Conservation (phyloP, 441 rosid genomes). For the Croton laevigatus region DNA sequence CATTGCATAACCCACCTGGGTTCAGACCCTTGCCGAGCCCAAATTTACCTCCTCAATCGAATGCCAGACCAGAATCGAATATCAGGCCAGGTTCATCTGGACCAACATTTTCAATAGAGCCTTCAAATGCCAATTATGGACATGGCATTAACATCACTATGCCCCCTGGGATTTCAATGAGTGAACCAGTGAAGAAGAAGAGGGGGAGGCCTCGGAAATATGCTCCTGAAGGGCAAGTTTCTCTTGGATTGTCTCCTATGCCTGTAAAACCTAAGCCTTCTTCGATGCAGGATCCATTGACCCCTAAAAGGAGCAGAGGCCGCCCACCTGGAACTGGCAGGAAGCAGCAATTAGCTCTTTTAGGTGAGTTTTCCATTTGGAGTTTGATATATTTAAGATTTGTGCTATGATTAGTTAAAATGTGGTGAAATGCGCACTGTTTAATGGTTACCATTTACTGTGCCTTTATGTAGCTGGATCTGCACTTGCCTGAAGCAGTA, state of each 20-base stretch:
- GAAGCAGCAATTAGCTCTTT: conserved; percentile 85
- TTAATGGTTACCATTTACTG: not conserved
- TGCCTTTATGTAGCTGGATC: conserved; percentile 6
- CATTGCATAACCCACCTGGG: conserved; percentile 54
- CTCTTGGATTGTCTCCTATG: conserved; percentile 80
- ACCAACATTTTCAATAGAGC: conserved; percentile 53
- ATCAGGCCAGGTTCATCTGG: conserved; percentile 36
- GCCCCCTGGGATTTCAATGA: conserved; percentile 46
- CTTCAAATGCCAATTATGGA: conserved; percentile 52
- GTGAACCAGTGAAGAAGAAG: conserved; percentile 83
- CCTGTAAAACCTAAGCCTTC: conserved; percentile 48
- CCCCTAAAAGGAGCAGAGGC: conserved; percentile 66
- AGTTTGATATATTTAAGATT: conserved; percentile 13
- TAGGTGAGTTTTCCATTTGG: conserved; percentile 52
- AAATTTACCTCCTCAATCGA: conserved; percentile 45
- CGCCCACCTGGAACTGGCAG: conserved; percentile 97
- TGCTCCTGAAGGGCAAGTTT: conserved; percentile 83
- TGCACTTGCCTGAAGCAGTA: not conserved
- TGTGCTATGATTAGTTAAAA: conserved; percentile 15
- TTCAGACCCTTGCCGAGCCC: conserved; percentile 58
- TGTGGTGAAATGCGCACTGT: conserved; percentile 7
- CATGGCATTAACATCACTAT: conserved; percentile 56
- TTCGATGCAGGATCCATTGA: conserved; percentile 51
- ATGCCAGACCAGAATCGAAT: conserved; percentile 41
- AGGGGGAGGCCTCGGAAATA: conserved; percentile 97